Evolutionary conservation across 345 rosid genomes (phyloP).

Genomic region (Bruguiera gymnorhiza): DNA sequence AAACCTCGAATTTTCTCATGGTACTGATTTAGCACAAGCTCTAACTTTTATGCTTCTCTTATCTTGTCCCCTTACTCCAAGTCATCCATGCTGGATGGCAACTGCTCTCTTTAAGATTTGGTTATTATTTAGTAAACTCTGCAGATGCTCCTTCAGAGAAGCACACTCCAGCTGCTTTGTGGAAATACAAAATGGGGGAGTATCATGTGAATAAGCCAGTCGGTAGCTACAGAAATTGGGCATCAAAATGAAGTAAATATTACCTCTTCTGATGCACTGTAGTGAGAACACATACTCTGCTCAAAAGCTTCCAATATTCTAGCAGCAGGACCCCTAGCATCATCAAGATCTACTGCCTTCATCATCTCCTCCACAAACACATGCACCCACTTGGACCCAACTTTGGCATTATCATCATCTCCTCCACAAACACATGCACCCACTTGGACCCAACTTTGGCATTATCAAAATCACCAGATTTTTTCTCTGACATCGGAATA

Average conservation of each 20-base stretch:
- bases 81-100: constrained; percentile 43
- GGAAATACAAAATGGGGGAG: neutral
- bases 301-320: constrained; percentile 45
- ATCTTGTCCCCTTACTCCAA: constrained; percentile 42
- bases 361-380: constrained; percentile 46
- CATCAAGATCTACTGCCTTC: constrained; percentile 34
- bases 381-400: constrained; percentile 48
- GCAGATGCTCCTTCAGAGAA: constrained; percentile 37
- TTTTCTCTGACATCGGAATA: constrained; percentile 18
- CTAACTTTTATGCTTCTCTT: constrained; percentile 38
- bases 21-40: constrained; percentile 37
- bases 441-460: constrained; percentile 34
- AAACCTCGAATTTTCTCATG: constrained; percentile 45
- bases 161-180: constrained; percentile 38
- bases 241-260: neutral
- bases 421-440: constrained; percentile 47
- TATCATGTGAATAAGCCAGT: neutral
- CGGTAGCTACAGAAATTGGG: neutral
- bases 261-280: constrained; percentile 39
- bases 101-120: constrained; percentile 47
- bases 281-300: constrained; percentile 23
- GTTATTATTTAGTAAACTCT: constrained; percentile 41
- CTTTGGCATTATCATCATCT: constrained; percentile 18
- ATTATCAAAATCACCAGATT: constrained; percentile 9
- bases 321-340: constrained; percentile 38